These are phyloP conservation scores for Puccinia coronata DNA, from an alignment of 1,284 basidiomycete genomes.

Conservation along the genomic window DNA sequence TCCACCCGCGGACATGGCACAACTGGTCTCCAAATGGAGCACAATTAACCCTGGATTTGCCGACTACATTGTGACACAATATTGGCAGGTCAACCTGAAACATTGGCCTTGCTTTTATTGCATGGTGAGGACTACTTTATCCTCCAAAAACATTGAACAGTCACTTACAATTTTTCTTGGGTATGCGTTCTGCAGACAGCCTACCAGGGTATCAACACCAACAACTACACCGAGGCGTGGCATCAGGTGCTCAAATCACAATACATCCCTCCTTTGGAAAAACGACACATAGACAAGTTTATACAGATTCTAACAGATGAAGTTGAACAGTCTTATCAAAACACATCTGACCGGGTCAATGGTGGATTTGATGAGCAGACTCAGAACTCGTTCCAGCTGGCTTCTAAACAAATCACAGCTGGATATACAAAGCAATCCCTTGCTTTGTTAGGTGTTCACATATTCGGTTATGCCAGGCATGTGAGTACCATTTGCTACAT, in stretches of 20 bases:
- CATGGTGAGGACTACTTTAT: not conserved
- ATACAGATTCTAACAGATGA: not conserved
- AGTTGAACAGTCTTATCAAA: not conserved
- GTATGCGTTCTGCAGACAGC: not conserved
- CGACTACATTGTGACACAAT: not conserved
- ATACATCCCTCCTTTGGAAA: not conserved
- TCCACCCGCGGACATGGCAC: not conserved
- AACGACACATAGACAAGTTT: not conserved
- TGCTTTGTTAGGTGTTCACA: too few species aligned
- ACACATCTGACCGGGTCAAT: not conserved
- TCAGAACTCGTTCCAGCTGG: not conserved
- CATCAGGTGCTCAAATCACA: not conserved
- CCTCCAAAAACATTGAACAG: too few species aligned
- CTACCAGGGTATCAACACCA: not conserved
- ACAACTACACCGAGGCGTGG: slow-evolving; percentile 8
- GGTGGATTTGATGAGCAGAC: not conserved
- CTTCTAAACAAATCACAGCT: too few species aligned
- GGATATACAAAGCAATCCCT: too few species aligned
- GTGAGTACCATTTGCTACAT: too few species aligned
- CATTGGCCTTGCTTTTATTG: not conserved
- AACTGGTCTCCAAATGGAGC: not conserved
- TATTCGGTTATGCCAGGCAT: too few species aligned
- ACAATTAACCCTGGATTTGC: not conserved
- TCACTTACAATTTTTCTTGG: not conserved
- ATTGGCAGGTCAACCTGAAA: not conserved